Percentiles rank a stretch among this genome's conserved stretches.
Conservation (phyloP, 495 filamentous ascomycete species). For the Hypomontagnella submonticulosa region DNA sequence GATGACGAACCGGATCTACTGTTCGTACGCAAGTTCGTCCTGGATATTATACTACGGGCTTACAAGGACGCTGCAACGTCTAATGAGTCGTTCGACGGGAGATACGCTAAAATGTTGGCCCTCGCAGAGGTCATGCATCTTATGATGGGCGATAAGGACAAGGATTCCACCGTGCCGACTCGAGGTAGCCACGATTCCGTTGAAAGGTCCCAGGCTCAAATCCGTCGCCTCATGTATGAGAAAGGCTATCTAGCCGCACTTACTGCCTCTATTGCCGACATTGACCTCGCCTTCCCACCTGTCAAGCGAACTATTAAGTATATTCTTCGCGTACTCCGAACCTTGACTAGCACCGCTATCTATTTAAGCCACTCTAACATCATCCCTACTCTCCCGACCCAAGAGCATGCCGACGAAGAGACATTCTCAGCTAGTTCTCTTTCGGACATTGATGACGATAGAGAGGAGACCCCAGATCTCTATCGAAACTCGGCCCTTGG, state of each 20-base stretch:
- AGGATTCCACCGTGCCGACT: constrained; percentile 51
- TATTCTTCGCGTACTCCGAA: constrained; percentile 87
- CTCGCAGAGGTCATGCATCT: constrained; percentile 92
- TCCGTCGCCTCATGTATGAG: constrained; percentile 96
- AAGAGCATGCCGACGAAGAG: constrained; percentile 84
- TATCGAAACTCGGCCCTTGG: constrained; percentile 96
- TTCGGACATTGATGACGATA: constrained; percentile 85
- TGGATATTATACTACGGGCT: constrained; percentile 90
- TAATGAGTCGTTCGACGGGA: constrained; percentile 81
- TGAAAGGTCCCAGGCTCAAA: constrained; percentile 71
- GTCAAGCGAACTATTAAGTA: constrained; percentile 96
- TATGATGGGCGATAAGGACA: constrained; percentile 84
- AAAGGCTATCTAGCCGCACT: constrained; percentile 91
- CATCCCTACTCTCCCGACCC: constrained; percentile 66
- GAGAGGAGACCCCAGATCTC: constrained; percentile 96
- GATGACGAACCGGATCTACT: constrained; percentile 88
- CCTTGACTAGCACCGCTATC: constrained; percentile 87
- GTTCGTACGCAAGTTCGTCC: constrained; percentile 92
- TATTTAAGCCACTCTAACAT: constrained; percentile 84
- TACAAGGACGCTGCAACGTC: constrained; percentile 90
- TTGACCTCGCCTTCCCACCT: constrained; percentile 93
- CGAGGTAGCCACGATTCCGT: constrained; percentile 42
- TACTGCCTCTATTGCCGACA: constrained; percentile 92
- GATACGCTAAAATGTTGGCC: constrained; percentile 85
- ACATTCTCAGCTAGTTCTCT: constrained; percentile 90